phyloP scores from a whole-genome alignment of 2,329 filamentous ascomycete genomes.

The Setomelanomma holmii region DNA sequence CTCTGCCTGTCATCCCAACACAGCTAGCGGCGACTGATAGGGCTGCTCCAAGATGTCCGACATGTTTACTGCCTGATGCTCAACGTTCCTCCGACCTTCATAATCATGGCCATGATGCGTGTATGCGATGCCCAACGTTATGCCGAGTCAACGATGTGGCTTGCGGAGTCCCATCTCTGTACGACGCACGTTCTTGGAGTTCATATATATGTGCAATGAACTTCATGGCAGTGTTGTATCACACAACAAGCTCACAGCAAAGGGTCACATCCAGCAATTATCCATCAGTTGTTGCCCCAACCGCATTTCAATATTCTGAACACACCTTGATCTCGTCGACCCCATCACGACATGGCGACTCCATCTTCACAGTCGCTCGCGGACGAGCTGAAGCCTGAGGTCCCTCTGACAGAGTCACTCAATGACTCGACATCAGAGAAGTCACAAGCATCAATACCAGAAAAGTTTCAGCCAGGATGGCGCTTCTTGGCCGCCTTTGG shows the following conservation, averaged over 20 bases:
- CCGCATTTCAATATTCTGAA: no score
- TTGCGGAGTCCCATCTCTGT: neutral
- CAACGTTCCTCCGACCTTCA: neutral
- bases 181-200: neutral
- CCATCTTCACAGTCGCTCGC: constrained; percentile 14
- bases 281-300: no score
- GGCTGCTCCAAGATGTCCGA: neutral
- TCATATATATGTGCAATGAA: neutral
- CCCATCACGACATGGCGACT: constrained; percentile 16
- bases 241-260: neutral
- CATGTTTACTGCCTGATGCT: neutral
- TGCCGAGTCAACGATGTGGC: constrained; percentile 4
- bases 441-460: constrained; percentile 10
- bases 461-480: constrained; percentile 42
- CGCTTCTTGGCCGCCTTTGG: constrained; percentile 43
- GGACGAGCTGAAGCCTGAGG: constrained; percentile 15
- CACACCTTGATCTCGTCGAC: neutral
- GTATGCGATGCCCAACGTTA: neutral
- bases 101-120: neutral
- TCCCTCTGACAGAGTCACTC: constrained; percentile 6
- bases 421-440: constrained; percentile 17
- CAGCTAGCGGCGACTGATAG: neutral
- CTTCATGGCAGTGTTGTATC: neutral
- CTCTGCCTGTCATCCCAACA: neutral
- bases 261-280: no score